Conservation (phyloP, 2,329 filamentous ascomycete species). For the Eurotiales sp. region DNA sequence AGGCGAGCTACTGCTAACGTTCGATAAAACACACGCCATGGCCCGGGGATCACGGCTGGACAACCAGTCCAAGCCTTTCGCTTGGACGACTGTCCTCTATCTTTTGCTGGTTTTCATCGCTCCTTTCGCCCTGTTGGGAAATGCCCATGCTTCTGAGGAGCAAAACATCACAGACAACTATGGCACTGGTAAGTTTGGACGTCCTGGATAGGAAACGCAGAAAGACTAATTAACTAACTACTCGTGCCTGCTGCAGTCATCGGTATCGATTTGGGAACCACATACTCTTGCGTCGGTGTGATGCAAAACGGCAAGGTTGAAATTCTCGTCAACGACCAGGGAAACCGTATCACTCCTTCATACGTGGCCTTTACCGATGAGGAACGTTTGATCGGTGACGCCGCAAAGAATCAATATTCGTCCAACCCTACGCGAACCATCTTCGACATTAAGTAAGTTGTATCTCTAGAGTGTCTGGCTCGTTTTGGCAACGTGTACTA, state of each 20-base stretch:
- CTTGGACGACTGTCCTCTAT: slow-evolving; percentile 88
- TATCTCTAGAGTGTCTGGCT: neutral
- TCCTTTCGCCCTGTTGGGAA: slow-evolving; percentile 78
- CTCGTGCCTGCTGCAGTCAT: slow-evolving; percentile 58
- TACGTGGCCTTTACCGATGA: slow-evolving; percentile 97
- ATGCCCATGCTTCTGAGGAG: slow-evolving; percentile 67
- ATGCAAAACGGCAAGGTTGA: slow-evolving; percentile 95
- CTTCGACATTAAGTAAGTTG: slow-evolving; percentile 78
- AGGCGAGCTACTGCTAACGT: neutral
- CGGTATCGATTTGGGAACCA: slow-evolving; percentile 93
- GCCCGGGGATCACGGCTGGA: slow-evolving; percentile 53
- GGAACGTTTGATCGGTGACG: slow-evolving; percentile 93
- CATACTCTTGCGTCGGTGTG: slow-evolving; percentile 83
- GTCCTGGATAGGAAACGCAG: neutral
- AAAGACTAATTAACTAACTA: slow-evolving; percentile 1
- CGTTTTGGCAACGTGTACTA: neutral
- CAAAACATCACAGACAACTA: slow-evolving; percentile 64
- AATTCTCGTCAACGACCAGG: slow-evolving; percentile 94
- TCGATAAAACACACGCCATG: slow-evolving; percentile 44
- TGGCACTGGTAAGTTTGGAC: slow-evolving; percentile 59
- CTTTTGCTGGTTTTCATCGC: slow-evolving; percentile 81
- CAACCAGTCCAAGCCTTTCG: slow-evolving; percentile 68
- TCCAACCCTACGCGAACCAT: slow-evolving; percentile 73
- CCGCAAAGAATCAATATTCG: slow-evolving; percentile 92
- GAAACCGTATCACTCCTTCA: slow-evolving; percentile 92